Evolutionary conservation across 495 filamentous ascomycete species (phyloP).

Genomic region (Cladorrhinum samala): DNA sequence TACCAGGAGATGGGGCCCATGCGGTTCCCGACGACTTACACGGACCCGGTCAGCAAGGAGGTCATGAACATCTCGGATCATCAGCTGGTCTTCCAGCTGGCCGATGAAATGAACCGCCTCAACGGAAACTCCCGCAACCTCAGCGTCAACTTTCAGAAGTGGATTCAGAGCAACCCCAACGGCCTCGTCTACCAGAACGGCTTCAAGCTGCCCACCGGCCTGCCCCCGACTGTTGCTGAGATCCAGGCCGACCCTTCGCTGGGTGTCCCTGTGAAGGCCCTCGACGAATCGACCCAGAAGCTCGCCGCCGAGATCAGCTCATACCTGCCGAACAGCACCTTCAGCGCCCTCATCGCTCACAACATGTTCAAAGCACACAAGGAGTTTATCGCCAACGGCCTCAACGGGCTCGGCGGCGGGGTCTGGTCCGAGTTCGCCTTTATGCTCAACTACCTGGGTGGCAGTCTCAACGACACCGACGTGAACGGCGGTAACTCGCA

Average conservation of each 20-base stretch:
- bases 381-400: slow-evolving; percentile 32
- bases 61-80: slow-evolving; percentile 52
- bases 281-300: slow-evolving; percentile 24
- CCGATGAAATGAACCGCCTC: slow-evolving; percentile 49
- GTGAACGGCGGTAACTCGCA: slow-evolving; percentile 24
- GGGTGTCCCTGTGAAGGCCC: slow-evolving; percentile 25
- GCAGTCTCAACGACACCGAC: slow-evolving; percentile 51
- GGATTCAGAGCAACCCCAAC: slow-evolving; percentile 51
- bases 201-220: slow-evolving; percentile 38
- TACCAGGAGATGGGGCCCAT: slow-evolving; percentile 76
- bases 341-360: slow-evolving; percentile 40
- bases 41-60: slow-evolving; percentile 41
- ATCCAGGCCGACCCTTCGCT: slow-evolving; percentile 36
- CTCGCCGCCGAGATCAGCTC: slow-evolving; percentile 14
- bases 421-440: slow-evolving; percentile 59
- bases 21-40: slow-evolving; percentile 53
- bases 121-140: slow-evolving; percentile 47
- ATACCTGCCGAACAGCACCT: slow-evolving; percentile 16
- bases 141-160: slow-evolving; percentile 60
- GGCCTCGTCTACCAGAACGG: slow-evolving; percentile 46
- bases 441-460: slow-evolving; percentile 51
- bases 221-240: slow-evolving; percentile 40
- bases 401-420: slow-evolving; percentile 33
- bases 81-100: slow-evolving; percentile 59
- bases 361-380: slow-evolving; percentile 64